Conservation (phyloP, 257 asterid species). For the Nicotiana tomentosiformis region DNA sequence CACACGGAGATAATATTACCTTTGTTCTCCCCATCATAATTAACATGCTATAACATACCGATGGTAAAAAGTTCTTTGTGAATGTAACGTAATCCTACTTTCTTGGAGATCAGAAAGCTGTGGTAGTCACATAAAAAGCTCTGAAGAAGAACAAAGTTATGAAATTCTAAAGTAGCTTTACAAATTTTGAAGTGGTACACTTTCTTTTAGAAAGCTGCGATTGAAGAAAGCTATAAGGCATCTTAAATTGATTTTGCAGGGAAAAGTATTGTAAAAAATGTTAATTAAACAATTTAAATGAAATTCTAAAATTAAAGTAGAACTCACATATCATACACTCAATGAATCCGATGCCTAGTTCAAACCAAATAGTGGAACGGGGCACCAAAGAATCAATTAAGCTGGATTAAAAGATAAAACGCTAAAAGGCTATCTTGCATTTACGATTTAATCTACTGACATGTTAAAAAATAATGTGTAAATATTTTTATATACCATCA, state of each 20-base stretch:
- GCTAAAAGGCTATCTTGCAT: not conserved
- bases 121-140: not conserved
- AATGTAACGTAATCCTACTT: not conserved
- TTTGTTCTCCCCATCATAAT: no score
- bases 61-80: no score
- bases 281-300: not conserved
- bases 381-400: not conserved
- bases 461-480: no score
- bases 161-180: not conserved
- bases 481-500: no score
- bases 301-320: not conserved
- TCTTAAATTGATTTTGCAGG: not conserved
- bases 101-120: not conserved
- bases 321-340: not conserved
- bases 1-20: no score
- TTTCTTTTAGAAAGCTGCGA: not conserved
- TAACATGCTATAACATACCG: no score
- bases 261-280: not conserved
- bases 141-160: not conserved
- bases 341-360: conserved; percentile 5
- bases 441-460: no score
- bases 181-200: not conserved
- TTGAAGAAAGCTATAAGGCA: not conserved
- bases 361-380: not conserved
- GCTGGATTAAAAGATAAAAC: not conserved